Conservation (phyloP, 2,329 filamentous ascomycete genomes). For the Exophiala xenobiotica region DNA sequence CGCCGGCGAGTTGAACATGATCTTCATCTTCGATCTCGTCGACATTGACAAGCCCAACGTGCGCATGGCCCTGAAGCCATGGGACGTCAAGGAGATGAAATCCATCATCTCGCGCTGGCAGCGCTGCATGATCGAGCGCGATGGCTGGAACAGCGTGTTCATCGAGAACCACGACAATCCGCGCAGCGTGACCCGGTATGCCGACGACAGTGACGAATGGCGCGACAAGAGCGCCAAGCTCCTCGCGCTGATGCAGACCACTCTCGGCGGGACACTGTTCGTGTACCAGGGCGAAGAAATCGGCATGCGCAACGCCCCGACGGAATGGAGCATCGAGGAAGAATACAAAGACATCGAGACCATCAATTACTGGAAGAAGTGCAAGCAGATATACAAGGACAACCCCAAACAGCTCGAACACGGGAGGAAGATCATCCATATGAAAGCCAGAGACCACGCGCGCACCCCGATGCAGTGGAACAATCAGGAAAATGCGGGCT, state of each 20-base stretch:
- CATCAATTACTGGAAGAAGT: conserved; percentile 56
- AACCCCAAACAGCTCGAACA: conserved; percentile 30
- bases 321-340: conserved; percentile 56
- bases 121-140: conserved; percentile 47
- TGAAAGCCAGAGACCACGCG: conserved; percentile 35
- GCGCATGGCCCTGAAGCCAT: conserved; percentile 36
- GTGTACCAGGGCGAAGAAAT: conserved; percentile 71
- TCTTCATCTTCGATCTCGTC: conserved; percentile 43
- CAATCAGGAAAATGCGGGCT: conserved; percentile 26
- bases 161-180: conserved; percentile 57
- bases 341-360: conserved; percentile 69
- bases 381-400: conserved; percentile 30
- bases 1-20: conserved; percentile 40
- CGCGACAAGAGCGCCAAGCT: conserved; percentile 49
- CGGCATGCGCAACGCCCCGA: conserved; percentile 64
- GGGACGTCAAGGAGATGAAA: conserved; percentile 46
- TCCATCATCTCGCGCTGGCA: conserved; percentile 48
- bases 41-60: conserved; percentile 35
- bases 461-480: conserved; percentile 34
- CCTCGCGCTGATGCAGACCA: conserved; percentile 45
- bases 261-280: conserved; percentile 59
- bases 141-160: conserved; percentile 54
- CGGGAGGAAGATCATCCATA: conserved; percentile 33
- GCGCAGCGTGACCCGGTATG: conserved; percentile 50
- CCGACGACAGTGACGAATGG: conserved; percentile 47